Evolutionary conservation across 2,329 filamentous ascomycete genomes (phyloP), one percentile per base, ranked within the genome.

Genomic region (Alternaria sp.): DNA sequence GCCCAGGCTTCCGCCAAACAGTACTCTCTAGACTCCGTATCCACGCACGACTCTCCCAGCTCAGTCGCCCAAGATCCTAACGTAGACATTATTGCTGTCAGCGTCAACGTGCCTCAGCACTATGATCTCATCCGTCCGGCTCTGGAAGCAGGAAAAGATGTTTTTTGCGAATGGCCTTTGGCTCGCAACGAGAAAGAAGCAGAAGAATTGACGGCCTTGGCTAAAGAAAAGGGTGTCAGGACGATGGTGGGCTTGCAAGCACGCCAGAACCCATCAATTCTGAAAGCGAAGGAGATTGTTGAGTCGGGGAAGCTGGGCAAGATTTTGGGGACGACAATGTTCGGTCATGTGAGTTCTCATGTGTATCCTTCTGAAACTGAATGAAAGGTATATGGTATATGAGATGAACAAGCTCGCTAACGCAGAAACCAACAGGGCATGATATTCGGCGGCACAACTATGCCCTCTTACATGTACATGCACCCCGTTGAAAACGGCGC

Each of bases 141-240:
- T 10, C 67, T 86, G 4, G 71, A 79, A 51, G 81, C 82, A 5
- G 71, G 72, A 5, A 77, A 77, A 50, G 77, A 83, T 46, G 79
- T 84, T 12, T 86, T 83, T 59, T 79, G 82, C n/a, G 85, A 86
- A 67, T 85, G 84, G 84, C 85, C 83, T 4, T 75, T 85, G 1
- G 83, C 76, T 0, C 74, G 77, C 4, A 83, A 79, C 45, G 56
- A 81, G 1, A 64, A 71, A 1, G 78, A 85, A 62, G 79, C 83
- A 1, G 77, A 82, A 47, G 82, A 85, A 64, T 72, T 87, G 19
- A 69, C 76, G 0, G 69, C 70, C 1, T 62, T 85, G 10, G 84
- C 84, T 0, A 75, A 79, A 47, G 57, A 73, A 21, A 81, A 81
- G 26, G 78, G 79, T 1, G 76, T 82, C 11, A 78, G 75, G 51